Evolutionary conservation across 805 yeast species (phyloP).

Genomic region (Metschnikowia drakensbergensis): DNA sequence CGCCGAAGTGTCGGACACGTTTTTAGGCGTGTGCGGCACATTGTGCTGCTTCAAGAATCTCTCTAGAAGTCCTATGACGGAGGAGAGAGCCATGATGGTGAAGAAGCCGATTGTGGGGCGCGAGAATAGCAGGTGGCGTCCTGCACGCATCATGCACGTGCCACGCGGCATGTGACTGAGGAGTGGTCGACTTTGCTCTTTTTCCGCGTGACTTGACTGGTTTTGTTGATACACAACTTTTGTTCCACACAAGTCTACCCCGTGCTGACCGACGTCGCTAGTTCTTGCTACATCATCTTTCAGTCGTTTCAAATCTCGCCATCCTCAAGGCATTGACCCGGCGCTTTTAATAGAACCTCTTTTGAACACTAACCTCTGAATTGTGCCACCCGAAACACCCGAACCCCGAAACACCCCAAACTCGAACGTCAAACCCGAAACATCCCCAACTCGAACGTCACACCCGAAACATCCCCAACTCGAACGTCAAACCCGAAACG

Average conservation of each 20-base stretch:
- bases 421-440: background rate
- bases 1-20: background rate
- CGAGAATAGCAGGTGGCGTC: conserved; percentile 1
- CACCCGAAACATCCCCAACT: background rate
- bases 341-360: background rate
- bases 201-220: conserved; percentile 5
- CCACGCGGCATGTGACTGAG: background rate
- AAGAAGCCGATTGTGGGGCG: background rate
- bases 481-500: no score
- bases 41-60: background rate
- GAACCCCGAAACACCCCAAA: background rate
- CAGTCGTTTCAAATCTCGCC: background rate
- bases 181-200: conserved; percentile 8
- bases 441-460: background rate
- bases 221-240: conserved; percentile 5
- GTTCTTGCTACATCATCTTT: background rate
- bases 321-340: background rate
- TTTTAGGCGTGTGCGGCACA: background rate
- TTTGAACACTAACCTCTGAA: background rate
- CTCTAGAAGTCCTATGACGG: background rate
- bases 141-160: conserved; percentile 1
- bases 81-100: background rate
- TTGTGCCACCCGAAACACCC: conserved; percentile 4
- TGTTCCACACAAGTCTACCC: background rate
- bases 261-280: conserved; percentile 1